A percentile compares a stretch with the other conserved stretches of the same genome.
Evolutionary conservation across 371 early-diverging fungal species (phyloP).

Genomic region (Mortierella sp.): DNA sequence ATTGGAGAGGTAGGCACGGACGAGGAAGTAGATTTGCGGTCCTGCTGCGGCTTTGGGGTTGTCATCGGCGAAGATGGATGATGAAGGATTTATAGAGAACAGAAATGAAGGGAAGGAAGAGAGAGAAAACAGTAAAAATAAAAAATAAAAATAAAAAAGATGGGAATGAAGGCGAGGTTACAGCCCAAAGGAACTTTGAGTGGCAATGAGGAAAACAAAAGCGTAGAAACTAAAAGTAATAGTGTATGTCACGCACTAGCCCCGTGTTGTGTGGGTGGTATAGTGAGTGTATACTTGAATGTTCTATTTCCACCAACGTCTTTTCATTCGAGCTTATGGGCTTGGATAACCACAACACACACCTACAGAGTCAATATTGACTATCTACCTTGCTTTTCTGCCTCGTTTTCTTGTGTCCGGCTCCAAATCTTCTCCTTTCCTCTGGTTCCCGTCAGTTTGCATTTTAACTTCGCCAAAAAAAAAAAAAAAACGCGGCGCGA

Average conservation of each 20-base stretch:
- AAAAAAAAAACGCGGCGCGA: no score
- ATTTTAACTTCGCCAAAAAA: no score
- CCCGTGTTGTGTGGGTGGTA: background rate
- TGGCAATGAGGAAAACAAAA: slow-evolving; percentile 1
- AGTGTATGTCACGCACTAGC: background rate
- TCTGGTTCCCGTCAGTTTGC: no score
- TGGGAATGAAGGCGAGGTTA: background rate
- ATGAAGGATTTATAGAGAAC: background rate
- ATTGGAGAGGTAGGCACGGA: slow-evolving; percentile 32
- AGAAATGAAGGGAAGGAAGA: background rate
- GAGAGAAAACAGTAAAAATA: background rate
- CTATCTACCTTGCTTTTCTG: background rate
- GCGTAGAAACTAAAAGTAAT: no score
- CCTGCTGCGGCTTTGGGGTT: slow-evolving; percentile 21
- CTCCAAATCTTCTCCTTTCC: no score
- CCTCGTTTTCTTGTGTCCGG: no score
- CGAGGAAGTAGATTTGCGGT: slow-evolving; percentile 10
- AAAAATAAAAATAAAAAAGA: background rate
- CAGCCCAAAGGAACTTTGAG: background rate
- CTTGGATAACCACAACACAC: background rate
- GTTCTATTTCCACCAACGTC: background rate
- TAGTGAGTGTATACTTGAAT: background rate
- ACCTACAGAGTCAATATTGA: background rate
- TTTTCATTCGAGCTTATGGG: no score
- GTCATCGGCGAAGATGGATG: slow-evolving; percentile 20